A percentile compares a stretch with the other conserved stretches of the same genome.
Conservation (phyloP, 306 rosid genomes). For the Corylus heterophylla region DNA sequence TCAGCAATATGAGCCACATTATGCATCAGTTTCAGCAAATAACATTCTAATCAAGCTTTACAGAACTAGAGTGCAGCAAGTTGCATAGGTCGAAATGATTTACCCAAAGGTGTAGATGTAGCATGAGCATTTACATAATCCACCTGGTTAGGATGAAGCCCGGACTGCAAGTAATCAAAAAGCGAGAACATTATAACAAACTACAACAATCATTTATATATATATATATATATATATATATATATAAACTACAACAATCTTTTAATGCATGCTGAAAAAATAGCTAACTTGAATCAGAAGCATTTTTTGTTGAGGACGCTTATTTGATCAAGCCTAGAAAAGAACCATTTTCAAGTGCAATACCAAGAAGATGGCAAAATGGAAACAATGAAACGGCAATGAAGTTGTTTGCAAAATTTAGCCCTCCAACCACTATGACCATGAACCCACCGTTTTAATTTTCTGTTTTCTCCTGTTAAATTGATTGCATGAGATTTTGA, state of each 20-base stretch:
- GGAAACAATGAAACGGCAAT: neutral
- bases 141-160: conserved; percentile 72
- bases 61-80: conserved; percentile 26
- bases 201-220: neutral
- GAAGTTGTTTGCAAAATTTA: neutral
- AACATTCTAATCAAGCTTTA: conserved; percentile 14
- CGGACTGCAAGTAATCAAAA: conserved; percentile 64
- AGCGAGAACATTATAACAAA: conserved; percentile 9
- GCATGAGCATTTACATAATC: conserved; percentile 94
- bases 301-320: neutral
- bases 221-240: neutral
- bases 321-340: neutral
- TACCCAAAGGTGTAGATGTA: conserved; percentile 85
- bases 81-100: conserved; percentile 27
- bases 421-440: conserved; percentile 19
- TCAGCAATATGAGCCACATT: conserved; percentile 8
- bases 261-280: neutral
- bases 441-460: conserved; percentile 1
- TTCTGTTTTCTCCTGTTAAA: neutral
- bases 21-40: conserved; percentile 16
- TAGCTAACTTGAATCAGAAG: neutral
- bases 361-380: neutral
- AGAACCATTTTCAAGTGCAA: neutral
- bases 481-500: neutral
- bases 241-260: neutral